Evolutionary conservation across 768 basidiomycete species (phyloP), one percentile per base, ranked within the genome.

Genomic region (Melanogaster broomeanus): DNA sequence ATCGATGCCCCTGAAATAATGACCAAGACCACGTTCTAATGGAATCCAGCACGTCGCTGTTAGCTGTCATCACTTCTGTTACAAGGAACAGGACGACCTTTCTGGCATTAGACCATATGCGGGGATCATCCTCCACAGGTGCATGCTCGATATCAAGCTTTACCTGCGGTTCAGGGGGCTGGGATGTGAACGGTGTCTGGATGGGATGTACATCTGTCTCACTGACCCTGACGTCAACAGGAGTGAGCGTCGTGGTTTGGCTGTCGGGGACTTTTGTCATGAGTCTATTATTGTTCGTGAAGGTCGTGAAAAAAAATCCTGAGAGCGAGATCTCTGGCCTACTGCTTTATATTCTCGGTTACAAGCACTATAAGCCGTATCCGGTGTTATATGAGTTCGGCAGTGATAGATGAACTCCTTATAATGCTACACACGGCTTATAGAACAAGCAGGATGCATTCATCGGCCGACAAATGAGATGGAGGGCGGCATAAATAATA

Each of bases 71-170:
- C 24, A 6, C 6, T 21, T n/a, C 27, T 15, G 18, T 2, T 15
- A 6, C 6, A 27, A 16, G 25, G 22, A 25, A 22, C 9, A 45
- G 25, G 45, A 53, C 16, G 18, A 84, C 86, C 76, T 88, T 88
- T 56, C 78, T 75, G 21, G 76, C 45, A 37, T 64, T 55, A 7
- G 82, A 78, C 86, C 86, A 88, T 49, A 62, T 59, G 34, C 86
- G 77, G 1, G 86, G 86, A 65, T 88, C 86, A 57, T 88, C 77
- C 10, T 72, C 66, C 12, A 88, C 85, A 18, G 51, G 19, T 6
- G 61, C 65, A 48, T 74, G 74, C 47, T 74, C 74, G 18, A 74
- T 74, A 40, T 74, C 75, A 19, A 46, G 53, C 40, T 60, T 55
- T 31, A 37, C n/a, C 12, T 37, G 21, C 18, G 22, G 24, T 15